Conservation (phyloP, 352 stramenopile genomes). For the Phytophthora palmivora region DNA sequence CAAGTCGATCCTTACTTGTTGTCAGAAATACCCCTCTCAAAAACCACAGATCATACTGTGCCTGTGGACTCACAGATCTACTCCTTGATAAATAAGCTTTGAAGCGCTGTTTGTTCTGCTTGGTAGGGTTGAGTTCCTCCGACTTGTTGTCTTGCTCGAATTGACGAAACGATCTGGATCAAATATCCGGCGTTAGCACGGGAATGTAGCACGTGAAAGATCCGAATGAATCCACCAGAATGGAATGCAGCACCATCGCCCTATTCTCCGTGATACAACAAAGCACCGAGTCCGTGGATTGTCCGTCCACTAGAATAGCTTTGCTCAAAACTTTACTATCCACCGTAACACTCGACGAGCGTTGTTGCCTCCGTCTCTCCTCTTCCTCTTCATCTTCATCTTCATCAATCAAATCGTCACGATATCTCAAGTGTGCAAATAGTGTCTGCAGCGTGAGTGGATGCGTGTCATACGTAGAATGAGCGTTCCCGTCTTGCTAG, state of each 20-base stretch:
- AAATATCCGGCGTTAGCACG: slow-evolving; percentile 68
- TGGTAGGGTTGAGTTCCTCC: neutral
- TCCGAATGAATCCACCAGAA: slow-evolving; percentile 77
- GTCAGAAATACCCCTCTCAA: slow-evolving; percentile 1
- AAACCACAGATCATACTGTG: neutral
- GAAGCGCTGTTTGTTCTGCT: slow-evolving; percentile 3
- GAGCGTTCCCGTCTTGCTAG: slow-evolving; percentile 73
- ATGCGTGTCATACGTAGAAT: slow-evolving; percentile 75
- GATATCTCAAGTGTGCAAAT: slow-evolving; percentile 76
- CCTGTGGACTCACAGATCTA: neutral
- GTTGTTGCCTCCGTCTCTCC: slow-evolving; percentile 30
- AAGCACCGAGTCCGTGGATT: slow-evolving; percentile 72
- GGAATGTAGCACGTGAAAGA: slow-evolving; percentile 88
- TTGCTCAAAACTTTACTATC: slow-evolving; percentile 83
- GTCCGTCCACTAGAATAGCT: slow-evolving; percentile 75
- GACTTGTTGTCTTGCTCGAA: neutral
- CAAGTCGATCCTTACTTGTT: slow-evolving; percentile 11
- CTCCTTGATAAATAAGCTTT: slow-evolving; percentile 18
- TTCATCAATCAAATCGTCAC: slow-evolving; percentile 74
- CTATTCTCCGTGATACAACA: slow-evolving; percentile 87
- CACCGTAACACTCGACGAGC: slow-evolving; percentile 70
- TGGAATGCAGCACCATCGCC: slow-evolving; percentile 81
- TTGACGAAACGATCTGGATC: no score
- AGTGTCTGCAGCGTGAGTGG: slow-evolving; percentile 79
- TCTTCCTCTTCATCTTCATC: slow-evolving; percentile 42